Percentiles rank a stretch among this genome's conserved stretches.
Evolutionary conservation across 2,329 filamentous ascomycete genomes (phyloP).

Genomic region (Lachnellula suecica): DNA sequence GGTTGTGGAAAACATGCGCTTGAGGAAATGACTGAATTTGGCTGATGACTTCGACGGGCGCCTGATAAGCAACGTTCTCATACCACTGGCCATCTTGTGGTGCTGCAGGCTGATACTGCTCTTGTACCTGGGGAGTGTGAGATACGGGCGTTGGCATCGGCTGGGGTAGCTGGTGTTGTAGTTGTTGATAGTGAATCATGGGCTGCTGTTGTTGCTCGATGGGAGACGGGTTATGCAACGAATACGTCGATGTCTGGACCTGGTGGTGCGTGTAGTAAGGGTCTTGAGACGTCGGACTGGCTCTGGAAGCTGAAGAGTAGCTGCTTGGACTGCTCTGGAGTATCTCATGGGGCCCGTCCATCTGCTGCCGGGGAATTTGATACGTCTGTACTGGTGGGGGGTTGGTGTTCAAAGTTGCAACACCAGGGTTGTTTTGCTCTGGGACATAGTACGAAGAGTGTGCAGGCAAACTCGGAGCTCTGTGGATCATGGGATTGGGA

Average conservation of each 20-base stretch:
- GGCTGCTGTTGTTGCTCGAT: conserved; percentile 42
- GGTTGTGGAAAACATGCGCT: conserved; percentile 49
- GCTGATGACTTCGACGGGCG: conserved; percentile 55
- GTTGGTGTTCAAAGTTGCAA: conserved; percentile 60
- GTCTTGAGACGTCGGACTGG: conserved; percentile 53
- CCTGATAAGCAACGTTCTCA: conserved; percentile 49
- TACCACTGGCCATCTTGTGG: conserved; percentile 54
- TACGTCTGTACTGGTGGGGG: conserved; percentile 47
- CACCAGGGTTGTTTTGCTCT: conserved; percentile 60
- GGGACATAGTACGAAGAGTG: conserved; percentile 49
- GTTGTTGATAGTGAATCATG: conserved; percentile 37
- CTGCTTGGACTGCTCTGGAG: conserved; percentile 58
- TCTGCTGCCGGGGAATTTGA: conserved; percentile 40
- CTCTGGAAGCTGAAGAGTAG: conserved; percentile 55
- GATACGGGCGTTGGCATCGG: conserved; percentile 28
- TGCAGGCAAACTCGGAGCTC: conserved; percentile 30
- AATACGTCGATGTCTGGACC: conserved; percentile 46
- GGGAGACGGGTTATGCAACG: conserved; percentile 47
- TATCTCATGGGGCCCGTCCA: conserved; percentile 43
- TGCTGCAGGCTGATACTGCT: conserved; percentile 40
- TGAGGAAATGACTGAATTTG: conserved; percentile 53
- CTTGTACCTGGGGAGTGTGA: conserved; percentile 35
- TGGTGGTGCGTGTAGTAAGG: conserved; percentile 58
- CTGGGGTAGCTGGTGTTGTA: conserved; percentile 25
- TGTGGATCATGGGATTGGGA: conserved; percentile 38